These are phyloP conservation scores for Zygotorulaspora mrakii DNA, from an alignment of 1,139 yeast species.

Conservation along the genomic window DNA sequence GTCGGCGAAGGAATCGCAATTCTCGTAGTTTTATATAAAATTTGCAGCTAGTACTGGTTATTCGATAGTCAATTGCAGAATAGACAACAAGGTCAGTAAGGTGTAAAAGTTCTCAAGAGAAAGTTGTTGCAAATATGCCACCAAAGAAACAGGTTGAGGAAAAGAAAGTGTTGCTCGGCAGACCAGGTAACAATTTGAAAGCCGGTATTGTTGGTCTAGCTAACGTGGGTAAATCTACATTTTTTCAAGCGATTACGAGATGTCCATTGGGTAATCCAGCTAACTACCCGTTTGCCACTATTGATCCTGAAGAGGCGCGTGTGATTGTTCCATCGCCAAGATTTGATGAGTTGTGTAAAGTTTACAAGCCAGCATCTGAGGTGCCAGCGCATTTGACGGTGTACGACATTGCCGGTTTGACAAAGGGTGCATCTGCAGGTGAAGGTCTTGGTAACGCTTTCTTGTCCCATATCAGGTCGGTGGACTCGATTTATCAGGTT, in stretches of 20 bases:
- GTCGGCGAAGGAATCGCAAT: too few relatives aligned
- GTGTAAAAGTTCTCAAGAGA: too few relatives aligned
- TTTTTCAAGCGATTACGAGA: conserved; percentile 81
- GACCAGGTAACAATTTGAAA: conserved; percentile 97
- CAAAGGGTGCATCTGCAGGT: conserved; percentile 96
- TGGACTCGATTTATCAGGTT: conserved; percentile 96
- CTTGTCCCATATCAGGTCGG: conserved; percentile 96
- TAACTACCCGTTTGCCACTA: conserved; percentile 96
- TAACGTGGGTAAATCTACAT: conserved; percentile 92
- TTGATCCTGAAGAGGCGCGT: conserved; percentile 98
- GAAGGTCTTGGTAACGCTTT: conserved; percentile 98
- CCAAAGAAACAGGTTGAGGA: conserved; percentile 92
- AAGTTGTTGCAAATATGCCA: conserved; percentile 59
- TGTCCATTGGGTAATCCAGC: conserved; percentile 98
- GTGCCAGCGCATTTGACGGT: conserved; percentile 94
- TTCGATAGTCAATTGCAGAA: too few relatives aligned
- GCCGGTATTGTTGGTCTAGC: conserved; percentile 97
- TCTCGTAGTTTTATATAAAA: too few relatives aligned
- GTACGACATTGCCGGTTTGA: conserved; percentile 96
- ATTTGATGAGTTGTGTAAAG: conserved; percentile 66
- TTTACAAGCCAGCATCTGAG: conserved; percentile 75
- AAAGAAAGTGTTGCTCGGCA: conserved; percentile 86
- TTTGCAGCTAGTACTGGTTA: too few relatives aligned
- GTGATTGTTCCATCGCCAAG: conserved; percentile 93
- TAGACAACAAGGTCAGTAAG: too few relatives aligned